phyloP scores from a whole-genome alignment of 768 basidiomycete species.

The Termitomyces eurrhizus region DNA sequence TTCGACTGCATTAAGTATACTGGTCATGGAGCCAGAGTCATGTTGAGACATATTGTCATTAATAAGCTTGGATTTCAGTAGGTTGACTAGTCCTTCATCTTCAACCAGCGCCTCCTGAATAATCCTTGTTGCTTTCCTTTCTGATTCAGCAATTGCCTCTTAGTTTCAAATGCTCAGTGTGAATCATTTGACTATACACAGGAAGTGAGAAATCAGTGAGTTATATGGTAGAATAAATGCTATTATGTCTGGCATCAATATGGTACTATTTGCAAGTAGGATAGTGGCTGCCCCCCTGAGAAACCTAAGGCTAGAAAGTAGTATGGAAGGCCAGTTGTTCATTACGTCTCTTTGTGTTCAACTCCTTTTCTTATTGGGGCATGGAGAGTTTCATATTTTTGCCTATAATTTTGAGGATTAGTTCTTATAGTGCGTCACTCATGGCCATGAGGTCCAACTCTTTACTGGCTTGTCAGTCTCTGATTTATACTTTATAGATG shows the following conservation, averaged over 20 bases:
- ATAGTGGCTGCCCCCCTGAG: not conserved
- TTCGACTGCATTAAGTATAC: too few species aligned
- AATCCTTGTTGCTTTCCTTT: too few species aligned
- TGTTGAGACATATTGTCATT: too few species aligned
- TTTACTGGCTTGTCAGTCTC: not conserved
- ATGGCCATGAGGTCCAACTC: not conserved
- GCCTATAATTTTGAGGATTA: not conserved
- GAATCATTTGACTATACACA: too few species aligned
- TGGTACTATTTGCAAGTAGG: too few species aligned
- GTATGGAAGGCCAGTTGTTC: not conserved
- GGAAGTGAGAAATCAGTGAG: accelerated
- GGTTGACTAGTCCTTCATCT: too few species aligned
- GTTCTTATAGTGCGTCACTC: not conserved
- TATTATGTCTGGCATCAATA: accelerated
- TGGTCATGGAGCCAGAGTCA: too few species aligned
- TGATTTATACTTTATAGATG: not conserved
- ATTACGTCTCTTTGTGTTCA: not conserved
- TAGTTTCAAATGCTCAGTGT: too few species aligned
- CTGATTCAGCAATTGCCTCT: too few species aligned
- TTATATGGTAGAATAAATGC: too few species aligned
- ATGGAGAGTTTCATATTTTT: not conserved
- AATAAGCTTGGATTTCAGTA: too few species aligned
- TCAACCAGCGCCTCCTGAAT: too few species aligned
- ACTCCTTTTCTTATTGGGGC: not conserved
- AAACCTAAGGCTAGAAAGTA: not conserved